Conservation (phyloP, 1,139 yeast genomes). For the Saccharomyces hybrid region DNA sequence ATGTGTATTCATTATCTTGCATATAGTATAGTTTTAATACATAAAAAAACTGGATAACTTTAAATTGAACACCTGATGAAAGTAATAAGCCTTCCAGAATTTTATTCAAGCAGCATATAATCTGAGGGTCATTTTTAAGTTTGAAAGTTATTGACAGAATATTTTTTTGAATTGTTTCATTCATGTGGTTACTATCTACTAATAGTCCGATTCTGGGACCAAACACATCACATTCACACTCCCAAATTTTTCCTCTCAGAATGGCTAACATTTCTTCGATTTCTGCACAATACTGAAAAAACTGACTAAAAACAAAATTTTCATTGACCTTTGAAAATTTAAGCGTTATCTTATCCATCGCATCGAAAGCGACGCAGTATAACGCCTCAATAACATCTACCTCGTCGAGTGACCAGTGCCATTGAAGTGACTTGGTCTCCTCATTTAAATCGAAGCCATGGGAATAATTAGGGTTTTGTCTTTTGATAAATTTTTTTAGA, state of each 20-base stretch:
- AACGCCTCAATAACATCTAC: not conserved
- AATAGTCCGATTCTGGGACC: constrained; percentile 8
- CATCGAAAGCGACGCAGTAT: constrained; percentile 7
- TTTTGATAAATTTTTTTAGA: not conserved
- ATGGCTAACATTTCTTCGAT: constrained; percentile 15
- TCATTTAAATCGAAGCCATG: not conserved
- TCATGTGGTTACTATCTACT: constrained; percentile 9
- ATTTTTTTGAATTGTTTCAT: constrained; percentile 16
- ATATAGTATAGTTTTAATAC: constrained; percentile 5
- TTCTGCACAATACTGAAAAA: constrained; percentile 17
- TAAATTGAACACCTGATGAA: constrained; percentile 14
- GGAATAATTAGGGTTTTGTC: not conserved
- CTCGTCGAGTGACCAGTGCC: not conserved
- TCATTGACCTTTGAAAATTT: constrained; percentile 5
- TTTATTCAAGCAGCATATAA: constrained; percentile 10
- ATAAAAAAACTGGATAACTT: constrained; percentile 11
- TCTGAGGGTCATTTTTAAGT: constrained; percentile 13
- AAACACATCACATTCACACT: constrained; percentile 9
- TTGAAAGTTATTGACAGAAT: constrained; percentile 16
- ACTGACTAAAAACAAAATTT: constrained; percentile 11
- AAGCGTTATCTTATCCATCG: constrained; percentile 5
- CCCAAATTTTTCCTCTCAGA: constrained; percentile 12
- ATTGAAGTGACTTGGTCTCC: not conserved
- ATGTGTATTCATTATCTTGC: not conserved
- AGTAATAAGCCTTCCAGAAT: constrained; percentile 17